phyloP scores from a whole-genome alignment of 192 early-diverging fungal genomes.

The Umbelopsis vinacea region DNA sequence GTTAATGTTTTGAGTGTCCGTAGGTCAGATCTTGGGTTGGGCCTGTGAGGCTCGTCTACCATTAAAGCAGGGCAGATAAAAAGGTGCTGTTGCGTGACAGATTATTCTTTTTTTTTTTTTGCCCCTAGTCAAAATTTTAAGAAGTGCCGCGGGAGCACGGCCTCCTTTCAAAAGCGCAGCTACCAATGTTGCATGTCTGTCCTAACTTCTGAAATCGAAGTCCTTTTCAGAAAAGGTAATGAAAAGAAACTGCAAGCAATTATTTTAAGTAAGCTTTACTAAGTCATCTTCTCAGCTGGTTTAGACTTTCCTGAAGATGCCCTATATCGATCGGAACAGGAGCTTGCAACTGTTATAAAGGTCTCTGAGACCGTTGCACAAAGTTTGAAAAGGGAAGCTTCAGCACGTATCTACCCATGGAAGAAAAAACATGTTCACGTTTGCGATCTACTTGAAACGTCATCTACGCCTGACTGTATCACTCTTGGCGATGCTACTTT shows the following conservation, averaged over 20 bases:
- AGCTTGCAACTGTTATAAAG: slow-evolving; percentile 6
- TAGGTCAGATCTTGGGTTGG: slow-evolving; percentile 1
- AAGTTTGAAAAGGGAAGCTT: slow-evolving; percentile 7
- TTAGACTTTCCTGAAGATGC: slow-evolving; percentile 26
- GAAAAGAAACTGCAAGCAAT: too few species aligned
- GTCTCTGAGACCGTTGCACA: not conserved
- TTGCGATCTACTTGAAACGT: not conserved
- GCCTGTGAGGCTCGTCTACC: slow-evolving; percentile 19
- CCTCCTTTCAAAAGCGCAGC: not conserved
- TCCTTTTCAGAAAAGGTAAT: not conserved
- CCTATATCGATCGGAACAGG: not conserved
- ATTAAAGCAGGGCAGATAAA: slow-evolving; percentile 21
- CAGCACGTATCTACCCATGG: slow-evolving; percentile 18
- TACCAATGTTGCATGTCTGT: not conserved
- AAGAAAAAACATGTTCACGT: not conserved
- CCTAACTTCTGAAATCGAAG: not conserved
- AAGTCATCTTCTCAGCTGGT: not conserved
- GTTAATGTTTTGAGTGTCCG: not conserved
- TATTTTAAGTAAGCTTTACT: not conserved
- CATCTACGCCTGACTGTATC: slow-evolving; percentile 25
- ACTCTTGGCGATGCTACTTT: slow-evolving; percentile 56
- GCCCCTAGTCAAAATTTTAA: not conserved
- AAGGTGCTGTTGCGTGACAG: not conserved
- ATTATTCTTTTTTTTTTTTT: not conserved
- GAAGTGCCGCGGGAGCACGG: not conserved